These are phyloP conservation scores for Cyanodermella asteris DNA, from an alignment of 2,329 filamentous ascomycete species.

Conservation along the genomic window DNA sequence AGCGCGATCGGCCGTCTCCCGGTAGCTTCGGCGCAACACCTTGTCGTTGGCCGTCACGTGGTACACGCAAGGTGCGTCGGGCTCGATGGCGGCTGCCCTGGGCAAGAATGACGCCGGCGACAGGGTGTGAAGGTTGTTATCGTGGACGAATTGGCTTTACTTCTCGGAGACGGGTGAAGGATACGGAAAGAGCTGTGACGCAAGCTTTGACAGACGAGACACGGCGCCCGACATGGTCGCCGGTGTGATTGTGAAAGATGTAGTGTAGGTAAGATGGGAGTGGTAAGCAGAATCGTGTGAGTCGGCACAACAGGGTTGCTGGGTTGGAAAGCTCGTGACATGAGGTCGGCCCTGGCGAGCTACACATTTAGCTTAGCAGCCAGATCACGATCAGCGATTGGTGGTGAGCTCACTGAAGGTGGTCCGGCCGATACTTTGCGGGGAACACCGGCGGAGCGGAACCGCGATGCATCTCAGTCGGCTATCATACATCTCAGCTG, in stretches of 20 bases:
- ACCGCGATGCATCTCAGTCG: too few relatives aligned
- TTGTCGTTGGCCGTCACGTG: constrained; percentile 63
- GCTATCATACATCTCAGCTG: too few relatives aligned
- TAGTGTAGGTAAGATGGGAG: neutral
- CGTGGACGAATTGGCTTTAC: constrained; percentile 19
- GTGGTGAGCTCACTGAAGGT: too few relatives aligned
- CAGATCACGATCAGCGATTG: too few relatives aligned
- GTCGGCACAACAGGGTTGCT: too few relatives aligned
- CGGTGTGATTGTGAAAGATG: neutral
- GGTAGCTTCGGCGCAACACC: constrained; percentile 54
- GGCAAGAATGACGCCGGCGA: constrained; percentile 75
- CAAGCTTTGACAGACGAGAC: constrained; percentile 37
- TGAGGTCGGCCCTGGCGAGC: too few relatives aligned
- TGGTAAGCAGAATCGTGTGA: too few relatives aligned
- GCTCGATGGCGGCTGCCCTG: constrained; percentile 71
- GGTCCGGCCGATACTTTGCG: too few relatives aligned
- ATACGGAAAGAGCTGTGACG: constrained; percentile 17
- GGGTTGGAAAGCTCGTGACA: too few relatives aligned
- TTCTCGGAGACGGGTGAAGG: constrained; percentile 9
- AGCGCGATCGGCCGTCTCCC: constrained; percentile 65
- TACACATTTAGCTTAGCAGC: too few relatives aligned
- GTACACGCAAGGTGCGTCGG: constrained; percentile 56
- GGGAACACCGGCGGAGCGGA: too few relatives aligned
- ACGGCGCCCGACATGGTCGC: constrained; percentile 39
- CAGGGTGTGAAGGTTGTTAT: constrained; percentile 49